Conservation (phyloP, 129 eudicot species). For the Chrysanthemum lavandulifolium region DNA sequence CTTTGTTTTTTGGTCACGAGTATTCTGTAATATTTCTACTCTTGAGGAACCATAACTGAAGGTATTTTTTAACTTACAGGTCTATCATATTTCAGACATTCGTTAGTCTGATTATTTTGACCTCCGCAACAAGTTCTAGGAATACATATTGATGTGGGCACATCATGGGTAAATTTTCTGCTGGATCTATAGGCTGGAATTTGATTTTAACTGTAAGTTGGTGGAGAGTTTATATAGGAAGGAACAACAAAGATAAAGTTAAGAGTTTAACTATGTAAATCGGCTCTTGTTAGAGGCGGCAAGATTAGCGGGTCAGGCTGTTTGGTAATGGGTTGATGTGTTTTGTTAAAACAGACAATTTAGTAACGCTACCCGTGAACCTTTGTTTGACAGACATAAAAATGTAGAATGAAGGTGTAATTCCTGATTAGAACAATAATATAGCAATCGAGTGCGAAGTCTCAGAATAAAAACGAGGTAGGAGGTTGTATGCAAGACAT, state of each 20-base stretch:
- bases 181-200: slow-evolving; percentile 59
- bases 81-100: background rate
- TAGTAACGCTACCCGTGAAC: no score
- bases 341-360: no score
- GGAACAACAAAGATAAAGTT: slow-evolving; percentile 54
- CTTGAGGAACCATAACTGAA: slow-evolving; percentile 68
- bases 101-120: slow-evolving; percentile 2
- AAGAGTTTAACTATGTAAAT: background rate
- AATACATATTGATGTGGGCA: slow-evolving; percentile 27
- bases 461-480: background rate
- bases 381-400: no score
- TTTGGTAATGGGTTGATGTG: no score
- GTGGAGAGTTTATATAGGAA: slow-evolving; percentile 52
- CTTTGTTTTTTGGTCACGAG: slow-evolving; percentile 40
- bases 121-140: slow-evolving; percentile 12
- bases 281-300: background rate
- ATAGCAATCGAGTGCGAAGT: no score
- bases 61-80: background rate
- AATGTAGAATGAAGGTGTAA: no score
- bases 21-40: slow-evolving; percentile 58
- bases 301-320: background rate
- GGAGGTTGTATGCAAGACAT: background rate
- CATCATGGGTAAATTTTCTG: slow-evolving; percentile 45
- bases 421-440: no score
- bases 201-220: slow-evolving; percentile 41